Conservation (phyloP, 495 filamentous ascomycete genomes). For the Tuber aestivum region DNA sequence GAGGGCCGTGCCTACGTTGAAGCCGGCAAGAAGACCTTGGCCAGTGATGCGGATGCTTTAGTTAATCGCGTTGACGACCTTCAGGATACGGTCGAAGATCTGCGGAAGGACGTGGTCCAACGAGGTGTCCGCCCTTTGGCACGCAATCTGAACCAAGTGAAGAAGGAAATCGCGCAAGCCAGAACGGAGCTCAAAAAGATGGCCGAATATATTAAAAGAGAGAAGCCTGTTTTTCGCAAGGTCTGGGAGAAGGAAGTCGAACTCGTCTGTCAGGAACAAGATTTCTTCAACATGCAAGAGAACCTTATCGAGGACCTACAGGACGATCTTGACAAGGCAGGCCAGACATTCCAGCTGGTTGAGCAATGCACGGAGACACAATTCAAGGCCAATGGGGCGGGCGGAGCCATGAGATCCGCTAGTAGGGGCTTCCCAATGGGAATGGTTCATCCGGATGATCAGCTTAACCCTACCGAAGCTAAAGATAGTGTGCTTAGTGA, state of each 20-base stretch:
- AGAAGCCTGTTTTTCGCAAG: slow-evolving; percentile 96
- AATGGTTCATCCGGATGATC: slow-evolving; percentile 57
- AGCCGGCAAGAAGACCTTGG: slow-evolving; percentile 74
- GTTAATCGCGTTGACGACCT: slow-evolving; percentile 90
- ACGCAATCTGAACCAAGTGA: slow-evolving; percentile 79
- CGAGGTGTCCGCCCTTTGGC: slow-evolving; percentile 89
- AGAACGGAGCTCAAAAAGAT: slow-evolving; percentile 89
- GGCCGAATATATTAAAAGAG: slow-evolving; percentile 79
- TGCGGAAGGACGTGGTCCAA: slow-evolving; percentile 91
- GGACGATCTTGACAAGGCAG: slow-evolving; percentile 90
- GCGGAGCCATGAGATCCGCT: slow-evolving; percentile 48
- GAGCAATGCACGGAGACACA: slow-evolving; percentile 96
- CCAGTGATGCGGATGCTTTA: slow-evolving; percentile 75
- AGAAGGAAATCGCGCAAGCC: slow-evolving; percentile 74
- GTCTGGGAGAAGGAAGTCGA: slow-evolving; percentile 97
- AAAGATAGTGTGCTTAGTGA: slow-evolving; percentile 90
- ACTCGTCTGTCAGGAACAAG: slow-evolving; percentile 87
- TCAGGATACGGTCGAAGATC: slow-evolving; percentile 90
- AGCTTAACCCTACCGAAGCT: slow-evolving; percentile 68
- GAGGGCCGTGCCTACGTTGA: slow-evolving; percentile 77
- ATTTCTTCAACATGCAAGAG: slow-evolving; percentile 89
- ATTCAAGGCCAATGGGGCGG: slow-evolving; percentile 59
- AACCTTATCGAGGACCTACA: slow-evolving; percentile 85
- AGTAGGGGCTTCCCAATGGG: slow-evolving; percentile 55
- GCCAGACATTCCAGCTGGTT: slow-evolving; percentile 85